Evolutionary conservation across 2,329 filamentous ascomycete species (phyloP).

Genomic region (Colletotrichum camelliae): DNA sequence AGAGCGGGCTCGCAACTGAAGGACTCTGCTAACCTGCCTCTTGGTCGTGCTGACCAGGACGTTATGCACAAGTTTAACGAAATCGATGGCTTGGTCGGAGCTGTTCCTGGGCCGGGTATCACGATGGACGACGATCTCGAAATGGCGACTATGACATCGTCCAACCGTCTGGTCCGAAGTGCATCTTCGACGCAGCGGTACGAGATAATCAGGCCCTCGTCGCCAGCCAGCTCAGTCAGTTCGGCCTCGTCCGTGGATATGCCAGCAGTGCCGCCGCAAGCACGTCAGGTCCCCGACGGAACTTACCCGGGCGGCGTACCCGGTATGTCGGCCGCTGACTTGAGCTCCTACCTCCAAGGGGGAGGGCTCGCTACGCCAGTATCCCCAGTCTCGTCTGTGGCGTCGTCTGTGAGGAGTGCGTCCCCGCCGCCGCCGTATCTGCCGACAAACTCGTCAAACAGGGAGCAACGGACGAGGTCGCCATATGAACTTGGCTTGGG

Average conservation of each 20-base stretch:
- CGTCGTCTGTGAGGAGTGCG: not conserved
- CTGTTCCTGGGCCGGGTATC: not conserved
- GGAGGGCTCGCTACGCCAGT: not conserved
- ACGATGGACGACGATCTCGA: slow-evolving; percentile 1
- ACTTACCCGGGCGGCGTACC: not conserved
- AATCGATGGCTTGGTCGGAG: slow-evolving; percentile 5
- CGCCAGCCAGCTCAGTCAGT: slow-evolving; percentile 1
- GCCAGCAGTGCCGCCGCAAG: not conserved
- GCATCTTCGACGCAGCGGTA: slow-evolving; percentile 1
- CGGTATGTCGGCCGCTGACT: slow-evolving; percentile 6
- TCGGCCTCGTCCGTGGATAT: not conserved
- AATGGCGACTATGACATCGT: not conserved
- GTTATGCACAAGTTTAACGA: not conserved
- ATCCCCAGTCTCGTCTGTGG: slow-evolving; percentile 3
- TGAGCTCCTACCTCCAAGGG: slow-evolving; percentile 15
- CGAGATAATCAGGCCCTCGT: slow-evolving; percentile 1
- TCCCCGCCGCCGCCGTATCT: slow-evolving; percentile 16
- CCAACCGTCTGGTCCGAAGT: not conserved
- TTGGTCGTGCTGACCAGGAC: not conserved
- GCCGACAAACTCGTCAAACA: not conserved
- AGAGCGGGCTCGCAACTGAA: slow-evolving; percentile 6
- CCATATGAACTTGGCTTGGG: slow-evolving; percentile 5
- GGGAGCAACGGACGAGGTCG: not conserved
- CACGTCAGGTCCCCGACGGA: not conserved
- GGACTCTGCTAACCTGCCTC: not conserved